Evolutionary conservation across 1,284 basidiomycete genomes (phyloP).

Genomic region (Coniferiporia weirii): DNA sequence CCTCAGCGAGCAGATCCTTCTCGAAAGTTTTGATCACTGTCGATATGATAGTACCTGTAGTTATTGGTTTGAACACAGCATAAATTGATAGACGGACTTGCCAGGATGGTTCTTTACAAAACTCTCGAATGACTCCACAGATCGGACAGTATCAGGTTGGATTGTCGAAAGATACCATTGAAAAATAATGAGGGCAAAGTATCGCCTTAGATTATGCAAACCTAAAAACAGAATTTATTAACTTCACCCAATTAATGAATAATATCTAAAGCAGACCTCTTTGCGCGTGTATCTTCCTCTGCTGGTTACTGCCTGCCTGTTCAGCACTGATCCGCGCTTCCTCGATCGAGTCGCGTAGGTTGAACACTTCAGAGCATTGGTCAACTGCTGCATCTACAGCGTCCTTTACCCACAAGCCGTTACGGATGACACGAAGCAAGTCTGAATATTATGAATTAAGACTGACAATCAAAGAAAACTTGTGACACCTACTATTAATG

Average conservation of each 20-base stretch:
- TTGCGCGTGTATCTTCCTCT: slow-evolving; percentile 61
- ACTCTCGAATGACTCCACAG: slow-evolving; percentile 73
- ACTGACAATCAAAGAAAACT: slow-evolving; percentile 6
- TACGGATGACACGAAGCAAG: slow-evolving; percentile 88
- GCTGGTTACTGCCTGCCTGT: slow-evolving; percentile 67
- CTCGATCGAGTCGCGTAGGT: slow-evolving; percentile 88
- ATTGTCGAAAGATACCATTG: slow-evolving; percentile 90
- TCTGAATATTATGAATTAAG: slow-evolving; percentile 39
- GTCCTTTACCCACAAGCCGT: slow-evolving; percentile 83
- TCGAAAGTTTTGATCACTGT: slow-evolving; percentile 93
- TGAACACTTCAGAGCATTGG: slow-evolving; percentile 78
- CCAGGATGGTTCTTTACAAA: slow-evolving; percentile 82
- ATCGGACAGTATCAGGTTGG: slow-evolving; percentile 74
- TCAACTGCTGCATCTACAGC: slow-evolving; percentile 92
- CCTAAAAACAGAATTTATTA: slow-evolving; percentile 37
- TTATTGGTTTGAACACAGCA: neutral
- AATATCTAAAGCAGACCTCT: slow-evolving; percentile 45
- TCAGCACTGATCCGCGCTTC: slow-evolving; percentile 71
- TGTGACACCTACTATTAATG: slow-evolving; percentile 61
- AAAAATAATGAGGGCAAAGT: slow-evolving; percentile 92
- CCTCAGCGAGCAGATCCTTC: slow-evolving; percentile 82
- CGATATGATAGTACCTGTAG: neutral
- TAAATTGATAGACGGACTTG: slow-evolving; percentile 27
- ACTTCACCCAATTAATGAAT: neutral
- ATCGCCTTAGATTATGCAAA: slow-evolving; percentile 76